phyloP scores from a whole-genome alignment of 805 yeast species.

The Candida xyloterini region DNA sequence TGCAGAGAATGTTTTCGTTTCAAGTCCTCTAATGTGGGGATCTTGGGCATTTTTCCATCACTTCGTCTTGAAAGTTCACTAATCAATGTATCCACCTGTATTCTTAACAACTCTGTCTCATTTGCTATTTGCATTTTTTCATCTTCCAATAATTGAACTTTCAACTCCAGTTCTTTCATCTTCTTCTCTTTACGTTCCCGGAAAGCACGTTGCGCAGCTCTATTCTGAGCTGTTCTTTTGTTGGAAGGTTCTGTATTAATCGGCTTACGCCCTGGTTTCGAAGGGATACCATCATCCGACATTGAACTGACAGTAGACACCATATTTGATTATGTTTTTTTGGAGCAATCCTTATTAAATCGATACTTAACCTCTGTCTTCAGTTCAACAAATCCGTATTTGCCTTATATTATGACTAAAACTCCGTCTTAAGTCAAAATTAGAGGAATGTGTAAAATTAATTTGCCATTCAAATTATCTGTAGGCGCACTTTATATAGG shows the following conservation, averaged over 20 bases:
- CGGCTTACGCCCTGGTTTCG: constrained; percentile 81
- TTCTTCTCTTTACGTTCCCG: constrained; percentile 89
- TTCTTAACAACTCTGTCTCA: constrained; percentile 69
- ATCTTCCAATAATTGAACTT: constrained; percentile 68
- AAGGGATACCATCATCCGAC: background rate
- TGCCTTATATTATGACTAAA: too few species aligned
- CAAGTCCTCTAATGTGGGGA: constrained; percentile 3
- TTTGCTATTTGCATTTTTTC: constrained; percentile 64
- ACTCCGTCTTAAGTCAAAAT: too few species aligned
- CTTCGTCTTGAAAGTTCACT: constrained; percentile 47
- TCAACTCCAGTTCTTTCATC: constrained; percentile 79
- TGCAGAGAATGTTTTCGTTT: background rate
- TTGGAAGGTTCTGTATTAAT: constrained; percentile 68
- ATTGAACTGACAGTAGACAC: too few species aligned
- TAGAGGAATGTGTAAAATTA: too few species aligned
- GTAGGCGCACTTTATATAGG: too few species aligned
- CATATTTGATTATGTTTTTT: too few species aligned
- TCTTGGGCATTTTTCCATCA: constrained; percentile 12
- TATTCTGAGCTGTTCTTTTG: constrained; percentile 92
- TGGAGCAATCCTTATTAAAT: too few species aligned
- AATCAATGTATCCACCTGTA: constrained; percentile 74
- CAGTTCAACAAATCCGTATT: too few species aligned
- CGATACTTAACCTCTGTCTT: too few species aligned
- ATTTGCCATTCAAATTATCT: too few species aligned
- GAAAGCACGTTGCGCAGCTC: constrained; percentile 98